Conservation (phyloP, 345 rosid species). For the Heritiera fomes region DNA sequence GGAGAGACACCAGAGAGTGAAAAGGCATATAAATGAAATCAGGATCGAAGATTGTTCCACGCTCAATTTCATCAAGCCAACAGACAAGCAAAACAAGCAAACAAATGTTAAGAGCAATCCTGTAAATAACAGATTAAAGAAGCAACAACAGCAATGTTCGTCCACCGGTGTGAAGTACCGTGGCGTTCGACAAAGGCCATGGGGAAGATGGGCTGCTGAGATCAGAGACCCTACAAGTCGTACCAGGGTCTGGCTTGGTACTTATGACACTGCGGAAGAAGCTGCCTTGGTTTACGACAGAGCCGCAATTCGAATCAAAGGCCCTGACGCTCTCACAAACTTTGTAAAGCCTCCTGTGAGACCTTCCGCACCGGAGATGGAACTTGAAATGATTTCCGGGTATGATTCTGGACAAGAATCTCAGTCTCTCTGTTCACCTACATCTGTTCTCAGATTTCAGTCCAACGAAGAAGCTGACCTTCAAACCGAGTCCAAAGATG, state of each 20-base stretch:
- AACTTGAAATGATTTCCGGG: conserved; percentile 37
- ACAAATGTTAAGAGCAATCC: not conserved
- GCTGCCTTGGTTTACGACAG: conserved; percentile 72
- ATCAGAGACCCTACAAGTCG: conserved; percentile 66
- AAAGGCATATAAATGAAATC: conserved; percentile 60
- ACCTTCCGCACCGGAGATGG: conserved; percentile 22
- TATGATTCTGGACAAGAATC: conserved; percentile 58
- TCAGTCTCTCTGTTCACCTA: conserved; percentile 59
- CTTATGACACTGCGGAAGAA: conserved; percentile 70
- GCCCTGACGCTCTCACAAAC: conserved; percentile 59
- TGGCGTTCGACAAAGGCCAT: conserved; percentile 73
- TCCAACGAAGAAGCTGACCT: conserved; percentile 45
- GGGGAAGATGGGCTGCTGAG: conserved; percentile 89
- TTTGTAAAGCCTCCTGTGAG: conserved; percentile 47
- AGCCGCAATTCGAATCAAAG: conserved; percentile 68
- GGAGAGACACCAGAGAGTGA: conserved; percentile 33
- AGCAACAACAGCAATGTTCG: conserved; percentile 8
- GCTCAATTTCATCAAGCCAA: not conserved
- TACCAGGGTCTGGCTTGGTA: conserved; percentile 63
- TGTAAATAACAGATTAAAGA: conserved; percentile 8
- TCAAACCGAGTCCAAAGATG: conserved; percentile 21
- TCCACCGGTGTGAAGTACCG: conserved; percentile 42
- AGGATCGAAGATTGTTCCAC: conserved; percentile 36
- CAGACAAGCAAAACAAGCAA: conserved; percentile 11
- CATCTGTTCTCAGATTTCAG: conserved; percentile 71